Conservation (phyloP, 2,329 filamentous ascomycete species). For the Thielaviopsis euricoi region DNA sequence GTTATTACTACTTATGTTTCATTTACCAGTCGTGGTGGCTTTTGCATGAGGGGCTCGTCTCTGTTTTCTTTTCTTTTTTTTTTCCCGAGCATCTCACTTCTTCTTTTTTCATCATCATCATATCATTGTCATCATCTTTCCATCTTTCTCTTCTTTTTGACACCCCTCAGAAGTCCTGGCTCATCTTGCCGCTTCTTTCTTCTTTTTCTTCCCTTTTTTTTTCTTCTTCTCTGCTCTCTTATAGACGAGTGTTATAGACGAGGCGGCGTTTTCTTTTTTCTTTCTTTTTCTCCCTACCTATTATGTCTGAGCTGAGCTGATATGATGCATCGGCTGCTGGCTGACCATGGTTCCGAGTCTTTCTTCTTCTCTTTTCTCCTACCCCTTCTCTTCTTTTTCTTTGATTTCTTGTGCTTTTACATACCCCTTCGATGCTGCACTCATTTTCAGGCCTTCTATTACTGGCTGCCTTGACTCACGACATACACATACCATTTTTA, state of each 20-base stretch:
- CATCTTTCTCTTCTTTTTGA: background rate
- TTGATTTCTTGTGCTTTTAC: background rate
- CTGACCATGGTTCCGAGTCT: background rate
- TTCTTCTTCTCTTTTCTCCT: background rate
- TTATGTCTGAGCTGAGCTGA: background rate
- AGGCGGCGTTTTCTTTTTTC: background rate
- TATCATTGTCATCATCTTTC: background rate
- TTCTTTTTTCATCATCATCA: background rate
- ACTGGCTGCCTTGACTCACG: background rate
- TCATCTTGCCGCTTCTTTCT: background rate
- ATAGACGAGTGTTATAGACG: background rate
- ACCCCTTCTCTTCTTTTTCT: background rate
- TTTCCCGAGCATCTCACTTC: too few relatives aligned
- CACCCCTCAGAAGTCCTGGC: background rate
- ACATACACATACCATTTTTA: background rate
- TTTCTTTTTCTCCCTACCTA: background rate
- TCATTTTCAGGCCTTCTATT: background rate
- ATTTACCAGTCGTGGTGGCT: background rate
- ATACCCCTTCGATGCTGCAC: slow-evolving; percentile 1
- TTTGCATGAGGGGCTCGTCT: background rate
- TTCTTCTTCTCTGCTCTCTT: background rate
- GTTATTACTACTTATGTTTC: background rate
- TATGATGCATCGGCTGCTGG: background rate
- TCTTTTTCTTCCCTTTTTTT: background rate
- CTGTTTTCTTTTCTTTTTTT: background rate